These are phyloP conservation scores for Trichosporon asahii DNA, from an alignment of 1,284 basidiomycete species.

Conservation along the genomic window DNA sequence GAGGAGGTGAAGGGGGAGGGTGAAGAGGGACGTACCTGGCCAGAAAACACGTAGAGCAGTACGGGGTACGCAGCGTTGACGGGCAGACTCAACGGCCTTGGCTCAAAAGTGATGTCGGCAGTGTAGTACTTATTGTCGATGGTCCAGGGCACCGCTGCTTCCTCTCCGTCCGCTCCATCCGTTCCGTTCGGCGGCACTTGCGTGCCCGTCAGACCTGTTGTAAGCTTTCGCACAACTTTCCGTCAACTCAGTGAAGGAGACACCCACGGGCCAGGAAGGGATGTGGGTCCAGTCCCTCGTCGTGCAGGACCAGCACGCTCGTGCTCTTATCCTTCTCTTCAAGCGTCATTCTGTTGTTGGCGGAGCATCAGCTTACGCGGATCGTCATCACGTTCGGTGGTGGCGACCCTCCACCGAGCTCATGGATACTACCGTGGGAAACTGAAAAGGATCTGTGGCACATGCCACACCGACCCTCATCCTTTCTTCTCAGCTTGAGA, in stretches of 20 bases:
- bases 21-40: slow-evolving; percentile 5
- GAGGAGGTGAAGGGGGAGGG: no score
- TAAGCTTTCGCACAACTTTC: background rate
- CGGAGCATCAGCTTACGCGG: background rate
- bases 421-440: background rate
- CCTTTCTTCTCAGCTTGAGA: no score
- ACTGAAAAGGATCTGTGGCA: background rate
- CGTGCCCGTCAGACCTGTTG: background rate
- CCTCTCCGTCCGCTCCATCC: background rate
- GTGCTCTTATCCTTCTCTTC: background rate
- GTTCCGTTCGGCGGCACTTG: no score
- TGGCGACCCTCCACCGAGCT: background rate
- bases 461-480: no score
- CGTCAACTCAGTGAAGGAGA: background rate
- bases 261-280: background rate
- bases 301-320: background rate
- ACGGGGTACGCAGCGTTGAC: slow-evolving; percentile 36
- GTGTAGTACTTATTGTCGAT: slow-evolving; percentile 82
- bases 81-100: slow-evolving; percentile 42
- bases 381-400: background rate
- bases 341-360: background rate
- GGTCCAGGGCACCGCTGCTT: slow-evolving; percentile 61
- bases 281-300: background rate
- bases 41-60: slow-evolving; percentile 30
- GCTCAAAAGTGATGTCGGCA: slow-evolving; percentile 67